Conservation (phyloP, 202 grass and related monocot species). For the Alloteropsis angusta region DNA sequence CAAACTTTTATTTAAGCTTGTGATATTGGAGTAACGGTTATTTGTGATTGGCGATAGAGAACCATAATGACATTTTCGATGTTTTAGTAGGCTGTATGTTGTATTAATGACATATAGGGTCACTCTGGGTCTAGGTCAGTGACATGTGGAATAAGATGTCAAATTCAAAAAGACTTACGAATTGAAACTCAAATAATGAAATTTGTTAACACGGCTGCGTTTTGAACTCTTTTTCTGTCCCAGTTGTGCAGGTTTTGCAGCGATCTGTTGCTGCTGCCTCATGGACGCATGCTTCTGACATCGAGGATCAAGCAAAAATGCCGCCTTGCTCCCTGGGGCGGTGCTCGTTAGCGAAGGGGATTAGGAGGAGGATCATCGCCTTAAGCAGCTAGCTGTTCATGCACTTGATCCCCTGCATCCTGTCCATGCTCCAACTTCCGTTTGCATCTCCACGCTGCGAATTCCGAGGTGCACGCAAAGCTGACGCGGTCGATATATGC, state of each 20-base stretch:
- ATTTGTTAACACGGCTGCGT: too few relatives aligned
- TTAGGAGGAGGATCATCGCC: neutral
- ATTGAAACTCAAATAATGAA: too few relatives aligned
- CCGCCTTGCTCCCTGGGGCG: neutral
- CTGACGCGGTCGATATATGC: neutral
- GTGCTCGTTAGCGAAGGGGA: neutral
- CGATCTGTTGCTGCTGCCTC: conserved; percentile 36
- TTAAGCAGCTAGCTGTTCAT: neutral
- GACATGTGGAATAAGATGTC: too few relatives aligned
- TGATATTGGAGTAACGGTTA: too few relatives aligned
- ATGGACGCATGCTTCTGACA: conserved; percentile 33
- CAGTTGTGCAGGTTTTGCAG: conserved; percentile 29
- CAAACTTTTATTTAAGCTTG: too few relatives aligned
- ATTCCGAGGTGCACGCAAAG: neutral
- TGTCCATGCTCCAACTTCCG: neutral
- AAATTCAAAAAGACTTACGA: too few relatives aligned
- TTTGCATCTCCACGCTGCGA: neutral
- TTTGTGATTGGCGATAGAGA: too few relatives aligned
- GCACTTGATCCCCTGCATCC: neutral
- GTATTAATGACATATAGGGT: too few relatives aligned
- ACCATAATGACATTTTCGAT: too few relatives aligned
- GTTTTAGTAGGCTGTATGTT: too few relatives aligned
- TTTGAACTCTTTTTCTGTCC: neutral
- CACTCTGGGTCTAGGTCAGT: too few relatives aligned
- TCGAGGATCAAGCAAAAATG: neutral